Percentiles rank a stretch among this genome's conserved stretches.
These are phyloP conservation scores for Xerophyta viscosa DNA, from an alignment of 106 monocot genomes.

Conservation along the genomic window DNA sequence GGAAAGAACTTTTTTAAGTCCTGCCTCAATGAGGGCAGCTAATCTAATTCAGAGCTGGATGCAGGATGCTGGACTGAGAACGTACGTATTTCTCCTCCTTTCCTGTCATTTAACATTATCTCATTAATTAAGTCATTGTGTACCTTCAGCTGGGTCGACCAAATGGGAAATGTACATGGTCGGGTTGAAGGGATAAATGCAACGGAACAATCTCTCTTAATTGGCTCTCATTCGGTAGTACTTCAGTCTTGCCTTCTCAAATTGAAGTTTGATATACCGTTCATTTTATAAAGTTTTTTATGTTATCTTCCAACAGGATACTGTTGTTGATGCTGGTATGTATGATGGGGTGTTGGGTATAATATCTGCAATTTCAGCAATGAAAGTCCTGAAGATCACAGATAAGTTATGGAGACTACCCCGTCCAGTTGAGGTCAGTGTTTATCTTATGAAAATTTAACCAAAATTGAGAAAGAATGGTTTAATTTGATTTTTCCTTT, in stretches of 20 bases:
- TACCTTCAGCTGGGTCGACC: slow-evolving; percentile 68
- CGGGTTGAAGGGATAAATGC: slow-evolving; percentile 44
- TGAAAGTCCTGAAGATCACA: slow-evolving; percentile 60
- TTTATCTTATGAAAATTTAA: neutral
- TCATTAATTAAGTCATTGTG: slow-evolving; percentile 4
- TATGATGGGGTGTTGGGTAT: slow-evolving; percentile 88
- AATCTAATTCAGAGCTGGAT: slow-evolving; percentile 77
- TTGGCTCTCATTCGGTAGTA: slow-evolving; percentile 86
- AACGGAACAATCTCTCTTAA: slow-evolving; percentile 44
- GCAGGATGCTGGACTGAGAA: slow-evolving; percentile 84
- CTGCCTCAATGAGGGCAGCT: slow-evolving; percentile 62
- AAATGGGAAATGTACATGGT: slow-evolving; percentile 94
- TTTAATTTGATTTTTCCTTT: too few relatives aligned
- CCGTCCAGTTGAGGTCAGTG: slow-evolving; percentile 75
- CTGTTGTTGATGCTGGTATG: slow-evolving; percentile 93
- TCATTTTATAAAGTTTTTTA: neutral
- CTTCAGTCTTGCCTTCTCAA: neutral
- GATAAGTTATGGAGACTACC: slow-evolving; percentile 48
- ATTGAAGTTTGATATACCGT: neutral
- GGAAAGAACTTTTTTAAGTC: slow-evolving; percentile 90
- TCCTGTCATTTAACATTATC: slow-evolving; percentile 1
- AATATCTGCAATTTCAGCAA: slow-evolving; percentile 75
- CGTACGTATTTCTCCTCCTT: slow-evolving; percentile 28
- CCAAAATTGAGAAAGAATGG: too few relatives aligned
- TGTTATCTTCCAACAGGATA: slow-evolving; percentile 55